phyloP scores from a whole-genome alignment of 768 basidiomycete species.

The Hemileccinum impolitum region DNA sequence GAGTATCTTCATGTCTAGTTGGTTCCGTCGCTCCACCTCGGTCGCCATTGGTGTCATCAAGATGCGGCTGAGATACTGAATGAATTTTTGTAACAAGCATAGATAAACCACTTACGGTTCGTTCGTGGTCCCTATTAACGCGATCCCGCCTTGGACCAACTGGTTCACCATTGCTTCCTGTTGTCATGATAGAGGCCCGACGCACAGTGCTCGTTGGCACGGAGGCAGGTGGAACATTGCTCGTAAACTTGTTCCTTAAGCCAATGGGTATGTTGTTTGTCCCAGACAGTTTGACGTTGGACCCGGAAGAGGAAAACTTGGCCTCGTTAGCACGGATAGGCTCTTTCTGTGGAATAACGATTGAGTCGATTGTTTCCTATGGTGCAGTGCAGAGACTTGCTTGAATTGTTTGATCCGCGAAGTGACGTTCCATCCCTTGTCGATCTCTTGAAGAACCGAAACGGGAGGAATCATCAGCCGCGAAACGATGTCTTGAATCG shows the following conservation, averaged over 20 bases:
- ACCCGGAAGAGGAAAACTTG: conserved; percentile 11
- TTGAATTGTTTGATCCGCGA: conserved; percentile 15
- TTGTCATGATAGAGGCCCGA: neutral
- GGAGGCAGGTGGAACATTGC: conserved; percentile 1
- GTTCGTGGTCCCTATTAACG: conserved; percentile 19
- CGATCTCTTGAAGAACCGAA: conserved; percentile 18
- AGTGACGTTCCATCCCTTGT: conserved; percentile 15
- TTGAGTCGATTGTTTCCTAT: neutral
- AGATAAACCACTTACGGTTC: conserved; percentile 16
- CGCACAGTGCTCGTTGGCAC: neutral
- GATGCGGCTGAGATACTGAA: conserved; percentile 11
- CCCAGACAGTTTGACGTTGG: conserved; percentile 28
- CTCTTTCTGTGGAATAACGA: conserved; percentile 17
- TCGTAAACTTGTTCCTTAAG: conserved; percentile 22
- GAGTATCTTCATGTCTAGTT: conserved; percentile 10
- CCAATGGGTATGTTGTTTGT: conserved; percentile 34
- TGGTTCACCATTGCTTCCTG: conserved; percentile 22
- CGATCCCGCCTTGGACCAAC: conserved; percentile 16
- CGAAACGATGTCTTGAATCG: conserved; percentile 18
- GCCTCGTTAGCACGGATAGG: conserved; percentile 10
- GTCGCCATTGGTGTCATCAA: conserved; percentile 9
- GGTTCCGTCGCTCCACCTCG: conserved; percentile 1
- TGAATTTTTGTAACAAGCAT: conserved; percentile 3
- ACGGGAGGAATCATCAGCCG: conserved; percentile 15
- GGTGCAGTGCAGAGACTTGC: conserved; percentile 10